Conservation (phyloP, 345 rosid genomes). For the Bruguiera gymnorhiza region DNA sequence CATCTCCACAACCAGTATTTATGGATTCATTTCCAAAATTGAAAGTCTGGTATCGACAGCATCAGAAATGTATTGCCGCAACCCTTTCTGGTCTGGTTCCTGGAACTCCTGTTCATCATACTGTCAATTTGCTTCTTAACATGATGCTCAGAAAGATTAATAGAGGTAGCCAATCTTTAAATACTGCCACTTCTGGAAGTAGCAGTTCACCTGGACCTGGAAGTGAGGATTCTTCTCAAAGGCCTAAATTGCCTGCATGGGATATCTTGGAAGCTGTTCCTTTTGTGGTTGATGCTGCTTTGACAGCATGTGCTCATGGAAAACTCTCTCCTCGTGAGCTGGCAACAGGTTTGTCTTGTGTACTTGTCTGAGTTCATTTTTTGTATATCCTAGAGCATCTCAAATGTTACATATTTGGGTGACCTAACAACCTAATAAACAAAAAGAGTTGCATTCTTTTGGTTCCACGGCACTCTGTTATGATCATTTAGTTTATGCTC, state of each 20-base stretch:
- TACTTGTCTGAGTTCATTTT: slow-evolving; percentile 6
- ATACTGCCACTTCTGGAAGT: slow-evolving; percentile 71
- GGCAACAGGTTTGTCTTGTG: slow-evolving; percentile 70
- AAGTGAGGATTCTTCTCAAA: slow-evolving; percentile 52
- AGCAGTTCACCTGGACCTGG: slow-evolving; percentile 64
- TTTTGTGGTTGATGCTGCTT: slow-evolving; percentile 86
- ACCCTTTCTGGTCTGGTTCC: slow-evolving; percentile 69
- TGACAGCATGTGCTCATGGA: slow-evolving; percentile 91
- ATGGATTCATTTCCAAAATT: slow-evolving; percentile 89
- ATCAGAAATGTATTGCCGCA: slow-evolving; percentile 83
- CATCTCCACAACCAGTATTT: slow-evolving; percentile 49
- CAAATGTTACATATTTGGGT: not conserved
- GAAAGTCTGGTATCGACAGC: slow-evolving; percentile 81
- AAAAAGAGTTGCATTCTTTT: not conserved
- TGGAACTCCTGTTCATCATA: slow-evolving; percentile 84
- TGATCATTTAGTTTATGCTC: not conserved
- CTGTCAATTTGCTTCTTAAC: slow-evolving; percentile 72
- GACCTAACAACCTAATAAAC: not conserved
- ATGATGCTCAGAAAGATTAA: slow-evolving; percentile 84
- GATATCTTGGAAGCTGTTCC: slow-evolving; percentile 90
- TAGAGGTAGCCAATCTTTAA: slow-evolving; percentile 49
- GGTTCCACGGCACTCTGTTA: not conserved
- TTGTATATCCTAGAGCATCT: not conserved
- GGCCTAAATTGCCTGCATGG: slow-evolving; percentile 94
- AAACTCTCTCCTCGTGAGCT: slow-evolving; percentile 89